phyloP scores from a whole-genome alignment of 306 rosid genomes.

The Cicer arietinum region DNA sequence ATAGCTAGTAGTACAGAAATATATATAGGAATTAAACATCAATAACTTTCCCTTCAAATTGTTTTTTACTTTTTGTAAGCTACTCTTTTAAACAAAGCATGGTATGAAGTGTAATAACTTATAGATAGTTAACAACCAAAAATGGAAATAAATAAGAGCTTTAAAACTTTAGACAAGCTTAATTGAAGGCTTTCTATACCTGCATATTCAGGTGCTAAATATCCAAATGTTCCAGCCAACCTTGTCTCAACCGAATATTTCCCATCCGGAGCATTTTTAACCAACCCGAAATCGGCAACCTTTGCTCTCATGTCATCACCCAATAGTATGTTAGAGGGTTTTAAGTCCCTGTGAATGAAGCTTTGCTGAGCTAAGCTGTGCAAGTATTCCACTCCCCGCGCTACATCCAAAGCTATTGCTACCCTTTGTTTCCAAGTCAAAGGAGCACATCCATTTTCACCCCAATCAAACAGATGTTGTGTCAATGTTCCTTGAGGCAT shows the following conservation, averaged over 20 bases:
- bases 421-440: constrained; percentile 85
- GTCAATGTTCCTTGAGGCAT: constrained; percentile 94
- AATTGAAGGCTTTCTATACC: constrained; percentile 57
- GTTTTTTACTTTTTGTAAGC: not conserved
- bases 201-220: constrained; percentile 96
- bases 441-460: constrained; percentile 59
- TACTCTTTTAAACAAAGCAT: constrained; percentile 14
- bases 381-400: constrained; percentile 86
- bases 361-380: constrained; percentile 94
- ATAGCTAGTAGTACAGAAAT: not conserved
- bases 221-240: constrained; percentile 94
- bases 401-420: constrained; percentile 91
- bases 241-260: constrained; percentile 86
- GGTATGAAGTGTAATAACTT: constrained; percentile 9
- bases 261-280: constrained; percentile 84
- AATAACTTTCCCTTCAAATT: constrained; percentile 29
- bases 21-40: not conserved
- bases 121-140: constrained; percentile 18
- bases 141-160: not conserved
- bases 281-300: constrained; percentile 94
- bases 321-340: constrained; percentile 88
- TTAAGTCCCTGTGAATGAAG: constrained; percentile 88
- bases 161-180: constrained; percentile 12
- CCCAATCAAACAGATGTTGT: constrained; percentile 78
- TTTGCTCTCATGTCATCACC: constrained; percentile 93